Base-by-base conservation (phyloP, 2,329 filamentous ascomycete genomes). In the Ceratocystis cubensis region DNA sequence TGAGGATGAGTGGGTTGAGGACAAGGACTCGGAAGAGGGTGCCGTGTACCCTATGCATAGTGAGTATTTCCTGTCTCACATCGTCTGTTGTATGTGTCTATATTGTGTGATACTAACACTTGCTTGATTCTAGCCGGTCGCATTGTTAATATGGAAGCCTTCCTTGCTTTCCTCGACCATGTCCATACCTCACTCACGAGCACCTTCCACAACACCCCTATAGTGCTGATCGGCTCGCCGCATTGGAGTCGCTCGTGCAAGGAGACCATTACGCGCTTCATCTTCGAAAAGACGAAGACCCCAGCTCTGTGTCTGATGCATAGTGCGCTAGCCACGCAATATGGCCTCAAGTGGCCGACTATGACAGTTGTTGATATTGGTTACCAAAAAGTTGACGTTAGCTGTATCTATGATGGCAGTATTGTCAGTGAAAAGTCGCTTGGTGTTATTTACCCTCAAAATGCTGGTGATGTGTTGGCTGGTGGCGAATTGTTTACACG, bases 221-320 rank as follows among this genome's bases (percentile, higher is more conserved):
- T 99, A 70, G 82, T 97, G 75, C 84, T 99, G 69, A 88, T 97
- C 76, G 84, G 88, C 6, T 89, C 96, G 71, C 92, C 94, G 3
- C 87, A 87, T 71, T 99, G 94, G 93, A 91, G 91, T 3, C 85
- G 88, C 7, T 87, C 88, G 69, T 91, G 96, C 75, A 88, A 88
- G 74, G 93, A 97, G 76, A 84, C 83, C 48, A 87, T 99, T 70
- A 89, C 92, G 15, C 90, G 94, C 69, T 99, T 96, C 79, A 85
- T 97, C 70, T 99, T 99, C 73, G 94, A 99, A 76, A 95, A 94
- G 77, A 96, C 96, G 74, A 94, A 93, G 78, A 94, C 91, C 0
- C 94, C 94, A 0, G 91, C 90, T 0, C 88, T 99, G 64, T 92
- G 88, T 71, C 82, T 97, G 69, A 88, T 99, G 78, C 89, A 97